Percentiles rank a stretch among this genome's conserved stretches.
These are phyloP conservation scores for Tuber magnatum DNA, from an alignment of 495 filamentous ascomycete genomes.

Conservation along the genomic window DNA sequence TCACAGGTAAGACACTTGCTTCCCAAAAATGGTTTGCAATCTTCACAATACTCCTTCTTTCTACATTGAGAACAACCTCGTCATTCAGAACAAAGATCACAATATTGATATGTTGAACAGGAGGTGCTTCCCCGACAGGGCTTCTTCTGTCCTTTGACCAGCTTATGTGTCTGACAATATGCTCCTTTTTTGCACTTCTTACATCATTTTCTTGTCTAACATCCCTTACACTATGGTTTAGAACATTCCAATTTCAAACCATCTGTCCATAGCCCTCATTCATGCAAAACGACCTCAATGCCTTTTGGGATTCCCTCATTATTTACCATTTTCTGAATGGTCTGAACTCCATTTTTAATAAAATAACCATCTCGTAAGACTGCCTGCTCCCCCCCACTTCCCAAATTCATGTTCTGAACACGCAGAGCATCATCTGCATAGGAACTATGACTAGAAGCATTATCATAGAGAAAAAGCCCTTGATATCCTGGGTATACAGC, in stretches of 20 bases:
- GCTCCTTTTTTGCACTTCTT: background rate
- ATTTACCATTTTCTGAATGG: background rate
- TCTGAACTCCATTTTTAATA: background rate
- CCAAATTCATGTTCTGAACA: constrained; percentile 11
- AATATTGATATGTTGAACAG: background rate
- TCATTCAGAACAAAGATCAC: background rate
- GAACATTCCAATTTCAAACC: background rate
- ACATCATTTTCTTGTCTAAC: background rate
- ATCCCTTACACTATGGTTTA: background rate
- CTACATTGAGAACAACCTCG: background rate
- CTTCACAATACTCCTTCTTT: background rate
- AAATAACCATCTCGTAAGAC: no score
- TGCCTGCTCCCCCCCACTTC: background rate
- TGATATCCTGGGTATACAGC: background rate
- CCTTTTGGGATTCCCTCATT: background rate
- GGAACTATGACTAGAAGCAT: constrained; percentile 13
- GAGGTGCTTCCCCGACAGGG: background rate
- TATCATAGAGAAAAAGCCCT: constrained; percentile 10
- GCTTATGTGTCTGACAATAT: background rate
- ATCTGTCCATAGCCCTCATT: constrained; percentile 8
- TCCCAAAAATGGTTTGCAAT: background rate
- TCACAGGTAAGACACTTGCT: background rate
- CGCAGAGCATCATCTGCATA: constrained; percentile 11
- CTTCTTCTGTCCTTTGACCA: background rate
- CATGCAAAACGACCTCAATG: background rate